Evolutionary conservation across 257 asterid genomes (phyloP), one percentile per base, ranked within the genome.

Genomic region (Plantago ovata): DNA sequence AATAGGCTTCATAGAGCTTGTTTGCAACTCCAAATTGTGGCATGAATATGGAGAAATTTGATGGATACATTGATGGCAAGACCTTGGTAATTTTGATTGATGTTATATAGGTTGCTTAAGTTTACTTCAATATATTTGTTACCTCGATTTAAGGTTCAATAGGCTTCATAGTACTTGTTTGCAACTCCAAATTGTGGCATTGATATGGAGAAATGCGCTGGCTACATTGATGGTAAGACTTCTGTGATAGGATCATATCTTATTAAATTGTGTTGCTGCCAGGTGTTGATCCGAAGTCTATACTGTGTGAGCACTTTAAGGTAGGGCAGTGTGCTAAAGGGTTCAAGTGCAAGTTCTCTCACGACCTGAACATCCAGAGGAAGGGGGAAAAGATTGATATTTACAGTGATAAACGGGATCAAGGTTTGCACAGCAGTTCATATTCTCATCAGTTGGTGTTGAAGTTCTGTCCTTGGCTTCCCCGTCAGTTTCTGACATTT

Each of bases 381-480:
- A 93, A 89, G 72, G 97, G 95, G 56, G 96, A 84, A 84, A 89
- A 93, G 89, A 86, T 93, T 11, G 95, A 86, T 57, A 81, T 93
- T 63, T 93, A 80, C 58, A 93, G 94, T 47, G 98, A 93, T 82
- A 69, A 61, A 56, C 83, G 89, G 12, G 89, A 79, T 63, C 60
- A 68, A 63, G 89, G 89, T 81, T 62, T 47, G 46, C 1, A 42
- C 36, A 59, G 38, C 7, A 59, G 68, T n/a, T 14, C 51, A 6
- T 46, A 33, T 48, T 9, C 51, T 45, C 2, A 24, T 53, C 24
- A 23, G 36, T 23, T 19, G 10, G 43, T 56, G 14, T 40, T 24
- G 7, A 40, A 14, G 2, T 3, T 38, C 36, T 49, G 7, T 18
- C 23, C 10, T 46, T 11, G 18, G 2, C 13, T 45, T 39, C 10